Evolutionary conservation across 2,329 filamentous ascomycete species (phyloP).

Genomic region (Aspergillus aculeatus): DNA sequence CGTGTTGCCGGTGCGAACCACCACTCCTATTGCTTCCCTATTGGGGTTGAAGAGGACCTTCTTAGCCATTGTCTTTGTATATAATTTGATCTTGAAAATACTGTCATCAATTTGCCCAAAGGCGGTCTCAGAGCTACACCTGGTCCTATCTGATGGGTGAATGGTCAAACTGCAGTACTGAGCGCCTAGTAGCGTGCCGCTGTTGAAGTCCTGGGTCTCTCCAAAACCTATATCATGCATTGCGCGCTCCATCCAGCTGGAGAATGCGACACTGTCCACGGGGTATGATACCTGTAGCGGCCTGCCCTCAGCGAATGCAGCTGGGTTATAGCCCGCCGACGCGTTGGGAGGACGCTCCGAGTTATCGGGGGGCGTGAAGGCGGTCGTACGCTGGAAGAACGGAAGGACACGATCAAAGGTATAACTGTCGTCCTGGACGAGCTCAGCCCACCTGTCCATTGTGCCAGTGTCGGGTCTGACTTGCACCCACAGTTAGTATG

Average conservation of each 20-base stretch:
- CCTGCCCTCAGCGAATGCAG: conserved; percentile 33
- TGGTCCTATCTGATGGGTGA: conserved; percentile 40
- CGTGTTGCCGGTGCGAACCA: conserved; percentile 33
- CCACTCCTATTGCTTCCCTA: conserved; percentile 47
- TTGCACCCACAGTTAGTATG: background rate
- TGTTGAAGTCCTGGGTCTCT: conserved; percentile 42
- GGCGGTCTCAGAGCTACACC: conserved; percentile 49
- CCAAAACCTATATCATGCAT: conserved; percentile 44
- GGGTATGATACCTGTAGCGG: conserved; percentile 47
- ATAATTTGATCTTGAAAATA: conserved; percentile 39
- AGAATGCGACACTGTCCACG: conserved; percentile 40
- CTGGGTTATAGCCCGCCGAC: conserved; percentile 25
- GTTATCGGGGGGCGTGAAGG: conserved; percentile 29
- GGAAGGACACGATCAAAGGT: conserved; percentile 30
- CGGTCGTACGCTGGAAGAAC: conserved; percentile 29
- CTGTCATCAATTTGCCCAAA: conserved; percentile 24
- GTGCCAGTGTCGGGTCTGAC: conserved; percentile 27
- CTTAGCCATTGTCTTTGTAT: conserved; percentile 45
- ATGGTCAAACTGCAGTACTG: conserved; percentile 51
- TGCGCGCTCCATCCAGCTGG: conserved; percentile 38
- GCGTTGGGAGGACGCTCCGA: conserved; percentile 18
- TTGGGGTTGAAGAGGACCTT: conserved; percentile 53
- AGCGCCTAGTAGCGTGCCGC: conserved; percentile 44
- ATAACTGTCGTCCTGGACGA: conserved; percentile 33
- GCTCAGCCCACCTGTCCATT: conserved; percentile 35